A percentile compares a stretch with the other conserved stretches of the same genome.
These are phyloP conservation scores for Grosmannia penicillata DNA, from an alignment of 2,329 filamentous ascomycete genomes.

Conservation along the genomic window DNA sequence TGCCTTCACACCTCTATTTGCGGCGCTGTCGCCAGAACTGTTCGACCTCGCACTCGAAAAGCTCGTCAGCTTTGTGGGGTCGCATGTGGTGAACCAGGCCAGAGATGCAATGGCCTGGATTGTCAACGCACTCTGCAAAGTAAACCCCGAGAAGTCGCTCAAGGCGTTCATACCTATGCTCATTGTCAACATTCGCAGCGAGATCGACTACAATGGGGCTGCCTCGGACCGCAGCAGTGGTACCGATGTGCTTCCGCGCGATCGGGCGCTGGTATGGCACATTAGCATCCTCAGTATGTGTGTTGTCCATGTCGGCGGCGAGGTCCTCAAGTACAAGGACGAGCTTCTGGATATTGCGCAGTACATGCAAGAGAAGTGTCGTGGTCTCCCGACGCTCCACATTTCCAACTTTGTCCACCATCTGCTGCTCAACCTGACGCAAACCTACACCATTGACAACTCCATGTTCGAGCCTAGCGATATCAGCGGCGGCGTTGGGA, in stretches of 20 bases:
- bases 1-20: constrained; percentile 78
- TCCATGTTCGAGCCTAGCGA: constrained; percentile 72
- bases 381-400: constrained; percentile 85
- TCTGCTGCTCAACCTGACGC: constrained; percentile 81
- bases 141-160: constrained; percentile 83
- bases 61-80: constrained; percentile 77
- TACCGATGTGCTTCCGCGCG: constrained; percentile 81
- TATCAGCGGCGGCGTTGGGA: constrained; percentile 54
- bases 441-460: constrained; percentile 86
- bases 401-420: constrained; percentile 98
- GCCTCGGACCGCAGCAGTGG: constrained; percentile 90
- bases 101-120: constrained; percentile 98
- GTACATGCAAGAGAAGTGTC: constrained; percentile 94
- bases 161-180: constrained; percentile 84
- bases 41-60: constrained; percentile 89
- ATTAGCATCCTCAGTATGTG: constrained; percentile 96
- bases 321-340: constrained; percentile 76
- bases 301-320: constrained; percentile 84
- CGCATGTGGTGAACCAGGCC: constrained; percentile 93
- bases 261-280: constrained; percentile 90
- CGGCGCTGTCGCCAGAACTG: constrained; percentile 79
- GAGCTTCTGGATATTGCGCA: constrained; percentile 82
- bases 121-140: constrained; percentile 89
- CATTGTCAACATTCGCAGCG: constrained; percentile 80
- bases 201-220: constrained; percentile 93